Base-by-base conservation (phyloP, 306 rosid genomes). In the Elaeagnus macrophylla region DNA sequence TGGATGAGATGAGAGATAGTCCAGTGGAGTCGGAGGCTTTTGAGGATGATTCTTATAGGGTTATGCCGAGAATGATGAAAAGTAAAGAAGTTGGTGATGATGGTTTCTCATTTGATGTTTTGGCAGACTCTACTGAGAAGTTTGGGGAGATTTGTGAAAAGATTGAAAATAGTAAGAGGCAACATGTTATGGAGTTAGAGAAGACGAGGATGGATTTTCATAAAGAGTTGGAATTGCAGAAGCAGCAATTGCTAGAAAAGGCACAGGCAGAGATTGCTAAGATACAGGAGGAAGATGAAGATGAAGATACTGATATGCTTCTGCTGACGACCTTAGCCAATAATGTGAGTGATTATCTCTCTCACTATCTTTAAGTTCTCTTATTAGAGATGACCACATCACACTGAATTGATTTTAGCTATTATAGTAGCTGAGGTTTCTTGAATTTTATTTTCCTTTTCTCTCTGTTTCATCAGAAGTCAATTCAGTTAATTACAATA, bases 1-100 rank as follows among this genome's bases (percentile, higher is more conserved):
- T 77, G 57, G 96, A 88, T 78, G 94, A 88, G 82, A 88, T 88
- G 94, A 79, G 83, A 67, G 96, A 88, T 70, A 84, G 96, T 69
- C 96, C 94, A 1, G 90, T 77, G 13, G 90, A 88, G 76, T 77
- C 83, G 1, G 94, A 88, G 62, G 59, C 65, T 1, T 66, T 70
- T 10, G 84, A 77, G 60, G 80, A 25, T 48, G 54, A 48, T 19
- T 62, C 50, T 6, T 66, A 62, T 25, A 74, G 45, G 50, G 25
- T 41, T 32, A 60, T 59, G 0, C 59, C 53, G 1, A 62, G 71
- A 59, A 68, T 41, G 56, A 12, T 13, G 6, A 45, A 54, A 8
- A 9, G 10, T 43, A 71, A 67, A 3, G 77, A 48, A 8, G 46
- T 41, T 13, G 54, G 50, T 41, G 62, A 57, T 39, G 77, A 67